These are phyloP conservation scores for Tolypocladium album DNA, from an alignment of 2,329 filamentous ascomycete species.

Conservation along the genomic window DNA sequence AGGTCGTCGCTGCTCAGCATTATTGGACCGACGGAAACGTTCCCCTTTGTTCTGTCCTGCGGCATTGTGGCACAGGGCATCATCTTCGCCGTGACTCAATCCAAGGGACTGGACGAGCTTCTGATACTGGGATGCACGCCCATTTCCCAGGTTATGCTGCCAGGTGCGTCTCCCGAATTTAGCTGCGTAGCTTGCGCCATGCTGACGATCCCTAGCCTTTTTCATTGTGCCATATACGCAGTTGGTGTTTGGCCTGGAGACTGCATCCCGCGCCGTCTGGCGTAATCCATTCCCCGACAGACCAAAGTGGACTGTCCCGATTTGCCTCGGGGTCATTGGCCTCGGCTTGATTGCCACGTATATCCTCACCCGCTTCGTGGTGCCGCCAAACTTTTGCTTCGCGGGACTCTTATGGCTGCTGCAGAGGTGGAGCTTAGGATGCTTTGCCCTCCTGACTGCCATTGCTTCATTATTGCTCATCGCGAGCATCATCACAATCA, in stretches of 20 bases:
- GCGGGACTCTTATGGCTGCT: conserved; percentile 60
- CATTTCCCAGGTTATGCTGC: conserved; percentile 48
- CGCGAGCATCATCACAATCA: conserved; percentile 42
- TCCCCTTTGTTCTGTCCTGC: conserved; percentile 45
- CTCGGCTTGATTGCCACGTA: conserved; percentile 45
- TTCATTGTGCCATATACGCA: conserved; percentile 58
- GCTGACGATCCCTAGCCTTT: conserved; percentile 34
- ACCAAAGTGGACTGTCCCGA: conserved; percentile 47
- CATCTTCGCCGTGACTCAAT: conserved; percentile 45
- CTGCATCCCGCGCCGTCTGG: conserved; percentile 42
- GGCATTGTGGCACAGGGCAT: conserved; percentile 49
- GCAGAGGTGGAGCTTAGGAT: conserved; percentile 45
- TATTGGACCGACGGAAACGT: conserved; percentile 35
- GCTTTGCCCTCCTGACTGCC: conserved; percentile 41
- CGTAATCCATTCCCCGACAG: conserved; percentile 45
- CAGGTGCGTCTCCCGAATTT: conserved; percentile 31
- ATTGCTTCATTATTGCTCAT: conserved; percentile 39
- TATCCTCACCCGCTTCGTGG: conserved; percentile 44
- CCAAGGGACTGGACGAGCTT: conserved; percentile 39
- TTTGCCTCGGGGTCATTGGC: conserved; percentile 42
- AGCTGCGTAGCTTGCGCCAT: neutral
- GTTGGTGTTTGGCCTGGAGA: conserved; percentile 54
- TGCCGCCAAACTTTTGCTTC: conserved; percentile 51
- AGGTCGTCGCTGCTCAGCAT: conserved; percentile 30
- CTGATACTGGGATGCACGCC: conserved; percentile 40